Evolutionary conservation across 164 flowering plant species (phyloP).

Genomic region (Paratinospora sagittata): DNA sequence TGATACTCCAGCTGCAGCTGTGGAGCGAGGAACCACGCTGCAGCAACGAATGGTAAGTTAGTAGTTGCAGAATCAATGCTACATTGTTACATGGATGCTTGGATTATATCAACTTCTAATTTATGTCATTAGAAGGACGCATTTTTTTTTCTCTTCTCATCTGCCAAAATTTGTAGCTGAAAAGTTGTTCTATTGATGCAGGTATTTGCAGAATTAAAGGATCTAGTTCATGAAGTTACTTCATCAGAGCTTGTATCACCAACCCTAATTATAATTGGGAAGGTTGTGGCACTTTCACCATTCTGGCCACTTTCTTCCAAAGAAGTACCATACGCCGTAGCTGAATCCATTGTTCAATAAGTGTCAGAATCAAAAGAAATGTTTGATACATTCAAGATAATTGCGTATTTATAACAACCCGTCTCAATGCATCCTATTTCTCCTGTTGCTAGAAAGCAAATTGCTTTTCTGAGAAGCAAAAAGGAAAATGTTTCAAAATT

Average conservation of each 20-base stretch:
- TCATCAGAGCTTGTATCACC: slow-evolving; percentile 65
- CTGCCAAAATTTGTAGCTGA: background rate
- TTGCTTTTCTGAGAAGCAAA: background rate
- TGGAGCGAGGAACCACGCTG: slow-evolving; percentile 94
- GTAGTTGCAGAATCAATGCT: background rate
- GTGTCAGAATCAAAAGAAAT: too few species aligned
- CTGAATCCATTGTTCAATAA: too few species aligned
- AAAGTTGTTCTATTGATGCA: slow-evolving; percentile 18
- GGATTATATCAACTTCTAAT: too few species aligned
- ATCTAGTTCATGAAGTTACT: slow-evolving; percentile 59
- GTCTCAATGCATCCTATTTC: background rate
- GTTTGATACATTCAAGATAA: too few species aligned
- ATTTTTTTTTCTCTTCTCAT: too few species aligned
- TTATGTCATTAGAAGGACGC: too few species aligned
- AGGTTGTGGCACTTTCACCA: slow-evolving; percentile 89
- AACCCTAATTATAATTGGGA: slow-evolving; percentile 83
- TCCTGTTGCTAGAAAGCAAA: background rate
- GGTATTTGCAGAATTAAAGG: slow-evolving; percentile 76
- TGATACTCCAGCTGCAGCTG: slow-evolving; percentile 79
- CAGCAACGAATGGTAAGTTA: slow-evolving; percentile 67
- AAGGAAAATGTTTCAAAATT: background rate
- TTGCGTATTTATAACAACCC: too few species aligned
- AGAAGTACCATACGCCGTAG: slow-evolving; percentile 17
- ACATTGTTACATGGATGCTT: too few species aligned
- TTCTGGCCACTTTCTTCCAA: slow-evolving; percentile 53